phyloP scores from a whole-genome alignment of 2,329 filamentous ascomycete genomes.

The Penicillium sp. region DNA sequence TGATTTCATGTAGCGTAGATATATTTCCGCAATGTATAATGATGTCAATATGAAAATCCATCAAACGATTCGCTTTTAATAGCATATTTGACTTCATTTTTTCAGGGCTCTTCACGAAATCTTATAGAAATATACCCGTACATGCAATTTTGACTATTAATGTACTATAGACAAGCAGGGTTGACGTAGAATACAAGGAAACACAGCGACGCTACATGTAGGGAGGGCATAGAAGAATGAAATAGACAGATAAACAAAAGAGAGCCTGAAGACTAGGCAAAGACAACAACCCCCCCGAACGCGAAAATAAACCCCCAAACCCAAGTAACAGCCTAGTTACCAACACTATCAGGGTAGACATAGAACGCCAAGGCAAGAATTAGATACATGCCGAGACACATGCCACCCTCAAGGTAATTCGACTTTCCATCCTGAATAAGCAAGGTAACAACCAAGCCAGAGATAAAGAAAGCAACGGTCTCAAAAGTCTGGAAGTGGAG shows the following conservation, averaged over 20 bases:
- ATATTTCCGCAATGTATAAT: not conserved
- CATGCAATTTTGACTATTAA: not conserved
- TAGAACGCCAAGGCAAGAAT: conserved; percentile 44
- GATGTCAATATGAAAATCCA: not conserved
- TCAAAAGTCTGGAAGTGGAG: conserved; percentile 74
- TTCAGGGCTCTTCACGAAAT: not conserved
- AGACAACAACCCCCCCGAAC: not conserved
- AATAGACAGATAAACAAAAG: not conserved
- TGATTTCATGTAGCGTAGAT: not conserved
- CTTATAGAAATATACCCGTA: not conserved
- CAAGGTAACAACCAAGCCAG: conserved; percentile 64
- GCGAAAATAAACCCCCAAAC: not conserved
- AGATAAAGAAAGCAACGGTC: conserved; percentile 68
- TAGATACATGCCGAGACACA: conserved; percentile 52
- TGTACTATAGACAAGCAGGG: not conserved
- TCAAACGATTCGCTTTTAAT: not conserved
- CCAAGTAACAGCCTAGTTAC: not conserved
- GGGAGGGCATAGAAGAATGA: not conserved
- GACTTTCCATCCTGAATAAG: conserved; percentile 71
- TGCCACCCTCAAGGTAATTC: conserved; percentile 74
- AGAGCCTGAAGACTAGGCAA: not conserved
- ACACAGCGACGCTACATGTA: not conserved
- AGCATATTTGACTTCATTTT: not conserved
- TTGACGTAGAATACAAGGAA: not conserved
- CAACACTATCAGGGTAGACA: conserved; percentile 40